Conservation (phyloP, 2,329 filamentous ascomycete species). For the Arthrobotrys sphaeroides region DNA sequence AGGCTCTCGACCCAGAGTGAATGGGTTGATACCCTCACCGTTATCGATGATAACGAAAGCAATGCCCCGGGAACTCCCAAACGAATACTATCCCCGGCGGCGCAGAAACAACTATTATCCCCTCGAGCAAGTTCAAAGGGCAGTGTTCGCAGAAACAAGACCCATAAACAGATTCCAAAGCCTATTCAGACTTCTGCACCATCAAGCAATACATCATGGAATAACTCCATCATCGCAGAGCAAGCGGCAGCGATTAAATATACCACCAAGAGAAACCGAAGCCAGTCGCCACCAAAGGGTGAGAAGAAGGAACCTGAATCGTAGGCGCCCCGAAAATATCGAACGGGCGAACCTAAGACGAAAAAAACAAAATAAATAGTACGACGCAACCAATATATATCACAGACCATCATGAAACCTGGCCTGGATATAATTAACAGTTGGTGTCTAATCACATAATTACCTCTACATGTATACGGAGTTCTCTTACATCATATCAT, state of each 20-base stretch:
- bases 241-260: conserved; percentile 40
- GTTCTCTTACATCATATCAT: neutral
- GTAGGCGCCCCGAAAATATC: neutral
- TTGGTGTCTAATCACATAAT: neutral
- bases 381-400: neutral
- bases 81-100: neutral
- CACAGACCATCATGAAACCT: neutral
- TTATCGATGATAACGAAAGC: conserved; percentile 34
- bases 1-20: conserved; percentile 31
- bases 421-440: too few species aligned
- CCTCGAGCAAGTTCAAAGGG: neutral
- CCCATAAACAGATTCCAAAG: conserved; percentile 6
- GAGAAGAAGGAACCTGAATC: neutral
- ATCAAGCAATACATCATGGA: conserved; percentile 16
- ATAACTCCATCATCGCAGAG: conserved; percentile 32
- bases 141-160: conserved; percentile 4
- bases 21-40: conserved; percentile 45
- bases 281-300: conserved; percentile 25
- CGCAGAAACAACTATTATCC: neutral
- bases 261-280: conserved; percentile 23
- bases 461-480: neutral
- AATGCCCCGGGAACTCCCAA: neutral
- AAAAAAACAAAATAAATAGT: neutral
- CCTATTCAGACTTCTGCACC: neutral
- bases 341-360: neutral